A percentile compares a stretch with the other conserved stretches of the same genome.
Evolutionary conservation across 441 rosid genomes (phyloP).

Genomic region (Eruca vesicaria): DNA sequence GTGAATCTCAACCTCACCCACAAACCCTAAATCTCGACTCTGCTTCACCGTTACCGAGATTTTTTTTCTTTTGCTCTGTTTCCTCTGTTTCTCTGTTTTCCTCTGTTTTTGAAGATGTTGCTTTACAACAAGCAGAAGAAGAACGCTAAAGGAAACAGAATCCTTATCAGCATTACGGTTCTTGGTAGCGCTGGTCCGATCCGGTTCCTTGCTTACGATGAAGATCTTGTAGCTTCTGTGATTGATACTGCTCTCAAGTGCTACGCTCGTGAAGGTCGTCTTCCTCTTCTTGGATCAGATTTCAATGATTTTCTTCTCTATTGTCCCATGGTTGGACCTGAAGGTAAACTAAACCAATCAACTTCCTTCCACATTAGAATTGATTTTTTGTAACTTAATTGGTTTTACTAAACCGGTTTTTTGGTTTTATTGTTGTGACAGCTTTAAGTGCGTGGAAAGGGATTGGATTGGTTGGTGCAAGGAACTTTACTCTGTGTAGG

Average conservation of each 20-base stretch:
- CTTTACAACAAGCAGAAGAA: constrained; percentile 87
- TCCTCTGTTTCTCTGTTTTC: not conserved
- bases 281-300: constrained; percentile 82
- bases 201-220: constrained; percentile 78
- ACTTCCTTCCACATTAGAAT: not conserved
- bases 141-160: constrained; percentile 65
- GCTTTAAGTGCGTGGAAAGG: constrained; percentile 72
- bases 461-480: constrained; percentile 71
- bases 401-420: not conserved
- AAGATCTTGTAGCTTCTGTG: constrained; percentile 68
- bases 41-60: too few species aligned
- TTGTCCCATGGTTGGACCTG: constrained; percentile 61
- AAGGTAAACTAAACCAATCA: constrained; percentile 41
- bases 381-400: not conserved
- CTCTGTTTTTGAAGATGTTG: constrained; percentile 44
- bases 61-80: not conserved
- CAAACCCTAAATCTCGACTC: not conserved
- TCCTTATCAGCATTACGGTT: constrained; percentile 75
- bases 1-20: constrained; percentile 20
- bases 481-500: constrained; percentile 88
- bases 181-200: constrained; percentile 95
- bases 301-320: constrained; percentile 74
- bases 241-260: constrained; percentile 74
- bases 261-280: constrained; percentile 92
- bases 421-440: constrained; percentile 20